Percentiles rank a stretch among this genome's conserved stretches.
phyloP scores from a whole-genome alignment of 2,329 filamentous ascomycete genomes.

The Pseudogymnoascus sp. region DNA sequence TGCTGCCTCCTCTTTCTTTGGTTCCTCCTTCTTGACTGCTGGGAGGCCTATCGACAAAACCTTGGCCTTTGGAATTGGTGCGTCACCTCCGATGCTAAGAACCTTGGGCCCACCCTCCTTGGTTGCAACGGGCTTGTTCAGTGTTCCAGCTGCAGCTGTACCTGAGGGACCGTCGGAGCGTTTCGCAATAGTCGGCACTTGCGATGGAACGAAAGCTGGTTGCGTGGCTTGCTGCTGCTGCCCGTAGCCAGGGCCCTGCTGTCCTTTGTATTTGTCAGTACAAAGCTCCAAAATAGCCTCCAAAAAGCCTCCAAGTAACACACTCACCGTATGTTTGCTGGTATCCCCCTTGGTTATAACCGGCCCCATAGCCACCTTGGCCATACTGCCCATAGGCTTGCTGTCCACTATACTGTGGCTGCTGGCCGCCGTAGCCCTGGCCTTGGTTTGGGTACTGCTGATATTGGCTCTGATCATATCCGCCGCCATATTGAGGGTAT shows the following conservation, averaged over 20 bases:
- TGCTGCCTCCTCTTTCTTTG: slow-evolving; percentile 33
- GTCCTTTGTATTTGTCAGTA: slow-evolving; percentile 28
- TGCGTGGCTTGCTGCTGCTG: slow-evolving; percentile 39
- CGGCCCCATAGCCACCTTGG: slow-evolving; percentile 38
- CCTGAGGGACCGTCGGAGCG: slow-evolving; percentile 39
- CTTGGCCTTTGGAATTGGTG: slow-evolving; percentile 44
- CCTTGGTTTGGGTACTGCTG: slow-evolving; percentile 47
- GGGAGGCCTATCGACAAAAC: slow-evolving; percentile 65
- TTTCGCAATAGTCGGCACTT: slow-evolving; percentile 52
- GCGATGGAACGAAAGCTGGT: slow-evolving; percentile 20
- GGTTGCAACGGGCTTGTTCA: slow-evolving; percentile 43
- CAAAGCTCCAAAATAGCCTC: slow-evolving; percentile 11
- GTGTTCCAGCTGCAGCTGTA: slow-evolving; percentile 33
- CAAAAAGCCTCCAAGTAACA: not conserved
- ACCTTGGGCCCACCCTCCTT: slow-evolving; percentile 55
- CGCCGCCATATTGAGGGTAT: slow-evolving; percentile 50
- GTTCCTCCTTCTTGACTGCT: slow-evolving; percentile 44
- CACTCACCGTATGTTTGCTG: slow-evolving; percentile 34
- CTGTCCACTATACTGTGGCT: slow-evolving; percentile 44
- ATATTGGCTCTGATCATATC: slow-evolving; percentile 46
- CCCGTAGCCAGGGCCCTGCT: slow-evolving; percentile 46
- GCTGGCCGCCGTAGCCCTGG: slow-evolving; percentile 41
- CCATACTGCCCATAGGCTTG: slow-evolving; percentile 42
- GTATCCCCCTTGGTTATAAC: slow-evolving; percentile 21
- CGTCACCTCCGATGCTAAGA: slow-evolving; percentile 51